Evolutionary conservation across 495 filamentous ascomycete genomes (phyloP), one percentile per base, ranked within the genome.

Genomic region (Cercophora samala): DNA sequence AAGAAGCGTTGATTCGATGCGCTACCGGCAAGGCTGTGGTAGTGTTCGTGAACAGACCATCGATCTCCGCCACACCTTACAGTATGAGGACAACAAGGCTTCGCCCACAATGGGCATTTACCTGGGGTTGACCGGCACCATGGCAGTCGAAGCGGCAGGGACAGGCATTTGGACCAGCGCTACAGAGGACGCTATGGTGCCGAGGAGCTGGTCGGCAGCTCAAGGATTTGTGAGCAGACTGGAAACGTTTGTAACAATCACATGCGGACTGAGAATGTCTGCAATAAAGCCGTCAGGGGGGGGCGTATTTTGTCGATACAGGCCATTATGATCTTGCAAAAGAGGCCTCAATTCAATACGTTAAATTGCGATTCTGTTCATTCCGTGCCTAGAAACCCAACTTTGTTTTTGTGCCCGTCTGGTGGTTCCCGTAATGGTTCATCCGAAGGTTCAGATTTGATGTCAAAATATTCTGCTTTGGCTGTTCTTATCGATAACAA

Each of bases 401-500:
- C 37, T 0, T 46, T 4, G 29, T 4, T 32, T 32, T 32, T 46
- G 37, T 29, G 3, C 4, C 26, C 26, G 13, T 17, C 13, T 9
- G 15, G 9, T 46, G 37, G 13, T 17, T 5, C 37, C 15, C 13
- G 9, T 13, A 46, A 17, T 46, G 11, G 37, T 46, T 17, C 37
- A 46, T 11, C 3, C 8, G 29, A 32, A 32, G 29, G 4, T 32
- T 8, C 29, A 32, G 29, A 32, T 32, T 4, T 54, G 4, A 54
- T 54, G 4, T 56, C 22, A 23, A 56, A 22, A 56, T 23, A 42
- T 32, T 24, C 15, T 22, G 29, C 37, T 25, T n/a, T 3, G 17
- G 29, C 29, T 29, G 64, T 25, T 60, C 69, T 76, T 78, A 78
- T 78, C 76, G 76, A 78, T 78, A 78, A 78, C 26, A 68, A 63